Percentiles rank a stretch among this genome's conserved stretches.
These are phyloP conservation scores for Brasenia schreberi DNA, from an alignment of 164 flowering plant genomes.

Conservation along the genomic window DNA sequence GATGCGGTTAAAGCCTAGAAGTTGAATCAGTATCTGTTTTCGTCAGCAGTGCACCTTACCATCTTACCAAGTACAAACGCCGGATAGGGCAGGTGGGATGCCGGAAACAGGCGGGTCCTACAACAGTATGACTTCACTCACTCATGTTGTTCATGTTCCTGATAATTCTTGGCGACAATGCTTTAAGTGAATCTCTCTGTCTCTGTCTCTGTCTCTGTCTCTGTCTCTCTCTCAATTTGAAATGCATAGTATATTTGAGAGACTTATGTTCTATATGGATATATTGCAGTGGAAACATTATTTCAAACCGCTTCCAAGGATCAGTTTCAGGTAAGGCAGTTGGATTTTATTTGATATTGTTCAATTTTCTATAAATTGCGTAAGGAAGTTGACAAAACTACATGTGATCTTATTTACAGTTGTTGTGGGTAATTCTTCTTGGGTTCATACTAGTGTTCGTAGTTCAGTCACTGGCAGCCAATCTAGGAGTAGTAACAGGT, in stretches of 20 bases:
- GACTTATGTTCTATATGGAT: neutral
- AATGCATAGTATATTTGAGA: neutral
- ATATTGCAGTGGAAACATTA: neutral
- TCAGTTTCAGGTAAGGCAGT: neutral
- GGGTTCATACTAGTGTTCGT: conserved; percentile 10
- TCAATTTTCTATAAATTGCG: neutral
- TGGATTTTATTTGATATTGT: too few relatives aligned
- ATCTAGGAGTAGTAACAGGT: conserved; percentile 13
- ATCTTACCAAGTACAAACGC: too few relatives aligned
- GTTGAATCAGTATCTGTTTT: neutral
- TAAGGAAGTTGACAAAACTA: neutral
- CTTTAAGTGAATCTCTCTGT: neutral
- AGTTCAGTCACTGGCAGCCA: conserved; percentile 14
- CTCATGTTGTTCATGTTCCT: neutral
- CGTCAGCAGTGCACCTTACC: neutral
- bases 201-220: conserved; percentile 1
- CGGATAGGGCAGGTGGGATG: neutral
- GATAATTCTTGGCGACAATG: neutral
- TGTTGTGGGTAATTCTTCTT: conserved; percentile 12
- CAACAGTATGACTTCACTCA: neutral
- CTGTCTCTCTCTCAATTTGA: neutral
- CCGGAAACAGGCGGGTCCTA: neutral
- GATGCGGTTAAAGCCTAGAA: neutral
- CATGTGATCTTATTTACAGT: conserved; percentile 1
- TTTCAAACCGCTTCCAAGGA: neutral